A percentile compares a stretch with the other conserved stretches of the same genome.
phyloP scores from a whole-genome alignment of 129 eudicot species.

The Centaurea solstitialis region DNA sequence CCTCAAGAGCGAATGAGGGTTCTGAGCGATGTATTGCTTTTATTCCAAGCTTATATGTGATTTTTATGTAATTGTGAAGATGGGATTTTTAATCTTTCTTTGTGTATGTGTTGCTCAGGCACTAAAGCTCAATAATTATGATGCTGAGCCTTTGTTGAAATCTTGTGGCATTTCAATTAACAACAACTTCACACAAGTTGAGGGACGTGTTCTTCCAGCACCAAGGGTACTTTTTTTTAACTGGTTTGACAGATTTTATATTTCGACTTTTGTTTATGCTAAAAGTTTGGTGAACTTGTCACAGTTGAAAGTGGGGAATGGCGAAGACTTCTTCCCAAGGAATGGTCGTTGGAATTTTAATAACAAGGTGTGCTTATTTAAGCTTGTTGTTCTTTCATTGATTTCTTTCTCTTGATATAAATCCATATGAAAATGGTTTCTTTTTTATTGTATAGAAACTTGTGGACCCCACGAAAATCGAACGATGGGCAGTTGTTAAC shows the following conservation, averaged over 20 bases:
- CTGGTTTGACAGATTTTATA: not conserved
- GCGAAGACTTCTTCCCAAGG: constrained; percentile 66
- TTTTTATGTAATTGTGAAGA: not conserved
- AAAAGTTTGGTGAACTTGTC: not conserved
- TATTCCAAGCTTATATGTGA: not conserved
- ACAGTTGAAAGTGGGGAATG: constrained; percentile 72
- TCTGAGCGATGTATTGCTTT: constrained; percentile 63
- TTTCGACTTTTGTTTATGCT: not conserved
- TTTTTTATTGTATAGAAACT: constrained; percentile 44
- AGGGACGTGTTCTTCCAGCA: constrained; percentile 77
- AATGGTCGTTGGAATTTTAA: constrained; percentile 84
- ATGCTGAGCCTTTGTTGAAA: constrained; percentile 68
- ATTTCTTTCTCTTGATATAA: not conserved
- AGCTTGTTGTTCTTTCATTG: not conserved
- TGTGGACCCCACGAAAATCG: constrained; percentile 63
- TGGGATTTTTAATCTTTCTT: not conserved
- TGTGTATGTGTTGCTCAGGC: constrained; percentile 47
- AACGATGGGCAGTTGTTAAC: constrained; percentile 77
- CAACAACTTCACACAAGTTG: constrained; percentile 60
- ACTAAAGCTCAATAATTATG: constrained; percentile 52
- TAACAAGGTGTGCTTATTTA: constrained; percentile 50
- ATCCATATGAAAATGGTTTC: not conserved
- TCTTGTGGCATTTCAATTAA: constrained; percentile 85
- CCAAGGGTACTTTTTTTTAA: constrained; percentile 51
- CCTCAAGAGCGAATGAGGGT: constrained; percentile 83